Evolutionary conservation across 139 green algal species (phyloP).

Genomic region (Chlorella ohadii): DNA sequence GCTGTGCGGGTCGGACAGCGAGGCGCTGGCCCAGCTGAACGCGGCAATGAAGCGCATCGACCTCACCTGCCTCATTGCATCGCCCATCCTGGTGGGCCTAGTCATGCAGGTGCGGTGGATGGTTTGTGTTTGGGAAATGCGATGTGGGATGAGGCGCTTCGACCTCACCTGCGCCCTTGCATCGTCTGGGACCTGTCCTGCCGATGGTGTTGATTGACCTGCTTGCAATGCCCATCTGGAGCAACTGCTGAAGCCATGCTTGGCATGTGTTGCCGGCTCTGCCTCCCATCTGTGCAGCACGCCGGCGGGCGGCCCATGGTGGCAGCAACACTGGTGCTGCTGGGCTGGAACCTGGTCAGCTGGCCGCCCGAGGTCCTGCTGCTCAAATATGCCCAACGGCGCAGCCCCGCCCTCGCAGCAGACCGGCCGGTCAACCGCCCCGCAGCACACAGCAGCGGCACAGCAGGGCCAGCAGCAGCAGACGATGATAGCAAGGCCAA

Average conservation of each 20-base stretch:
- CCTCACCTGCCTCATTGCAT: constrained; percentile 73
- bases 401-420: constrained; percentile 14
- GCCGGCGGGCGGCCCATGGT: constrained; percentile 37
- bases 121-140: too few relatives aligned
- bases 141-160: too few relatives aligned
- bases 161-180: too few relatives aligned
- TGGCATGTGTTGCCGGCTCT: too few relatives aligned
- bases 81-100: constrained; percentile 68
- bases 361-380: constrained; percentile 72
- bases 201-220: too few relatives aligned
- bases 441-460: background rate
- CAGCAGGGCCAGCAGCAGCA: background rate
- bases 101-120: constrained; percentile 61
- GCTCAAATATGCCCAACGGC: constrained; percentile 45
- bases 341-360: constrained; percentile 62
- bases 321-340: constrained; percentile 39
- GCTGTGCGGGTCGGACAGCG: constrained; percentile 52
- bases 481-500: background rate
- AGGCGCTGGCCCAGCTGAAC: constrained; percentile 59
- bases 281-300: constrained; percentile 7
- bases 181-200: too few relatives aligned
- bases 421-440: background rate
- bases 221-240: too few relatives aligned
- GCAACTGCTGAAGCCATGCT: too few relatives aligned
- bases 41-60: constrained; percentile 84